Percentiles rank a stretch among this genome's conserved stretches.
These are phyloP conservation scores for Candida manassasensis DNA, from an alignment of 805 yeast species.

Conservation along the genomic window DNA sequence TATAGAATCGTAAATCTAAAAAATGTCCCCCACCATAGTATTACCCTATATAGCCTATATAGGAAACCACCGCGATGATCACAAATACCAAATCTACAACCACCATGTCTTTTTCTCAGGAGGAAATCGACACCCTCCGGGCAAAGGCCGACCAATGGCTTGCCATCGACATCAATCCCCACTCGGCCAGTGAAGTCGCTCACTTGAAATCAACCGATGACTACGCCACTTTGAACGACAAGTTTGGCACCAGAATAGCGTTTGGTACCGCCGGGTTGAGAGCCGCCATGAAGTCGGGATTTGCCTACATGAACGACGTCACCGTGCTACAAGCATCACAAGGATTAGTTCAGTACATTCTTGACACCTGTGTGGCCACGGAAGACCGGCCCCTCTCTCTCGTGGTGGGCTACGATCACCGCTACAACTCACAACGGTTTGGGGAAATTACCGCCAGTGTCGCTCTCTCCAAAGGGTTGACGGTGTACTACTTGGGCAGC, in stretches of 20 bases:
- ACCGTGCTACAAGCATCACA: constrained; percentile 89
- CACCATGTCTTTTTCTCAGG: constrained; percentile 1
- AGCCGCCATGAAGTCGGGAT: constrained; percentile 87
- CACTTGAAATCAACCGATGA: constrained; percentile 35
- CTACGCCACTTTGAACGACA: constrained; percentile 42
- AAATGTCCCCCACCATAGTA: no score
- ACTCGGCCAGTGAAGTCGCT: constrained; percentile 53
- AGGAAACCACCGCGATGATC: background rate
- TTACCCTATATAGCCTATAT: no score
- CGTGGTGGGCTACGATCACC: constrained; percentile 90
- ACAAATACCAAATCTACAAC: background rate
- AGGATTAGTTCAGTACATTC: constrained; percentile 57
- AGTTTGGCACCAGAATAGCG: constrained; percentile 56
- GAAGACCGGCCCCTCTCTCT: constrained; percentile 25
- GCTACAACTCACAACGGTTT: constrained; percentile 73
- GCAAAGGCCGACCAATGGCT: constrained; percentile 32
- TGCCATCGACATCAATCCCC: constrained; percentile 31
- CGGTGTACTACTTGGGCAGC: constrained; percentile 57
- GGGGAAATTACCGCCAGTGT: constrained; percentile 77
- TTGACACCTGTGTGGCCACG: constrained; percentile 14
- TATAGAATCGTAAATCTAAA: no score
- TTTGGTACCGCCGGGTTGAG: constrained; percentile 96
- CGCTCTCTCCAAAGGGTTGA: constrained; percentile 63
- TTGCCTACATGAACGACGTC: constrained; percentile 80
- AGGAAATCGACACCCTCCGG: constrained; percentile 13